Evolutionary conservation across 768 basidiomycete species (phyloP).

Genomic region (Rhizopogon vesiculosus): DNA sequence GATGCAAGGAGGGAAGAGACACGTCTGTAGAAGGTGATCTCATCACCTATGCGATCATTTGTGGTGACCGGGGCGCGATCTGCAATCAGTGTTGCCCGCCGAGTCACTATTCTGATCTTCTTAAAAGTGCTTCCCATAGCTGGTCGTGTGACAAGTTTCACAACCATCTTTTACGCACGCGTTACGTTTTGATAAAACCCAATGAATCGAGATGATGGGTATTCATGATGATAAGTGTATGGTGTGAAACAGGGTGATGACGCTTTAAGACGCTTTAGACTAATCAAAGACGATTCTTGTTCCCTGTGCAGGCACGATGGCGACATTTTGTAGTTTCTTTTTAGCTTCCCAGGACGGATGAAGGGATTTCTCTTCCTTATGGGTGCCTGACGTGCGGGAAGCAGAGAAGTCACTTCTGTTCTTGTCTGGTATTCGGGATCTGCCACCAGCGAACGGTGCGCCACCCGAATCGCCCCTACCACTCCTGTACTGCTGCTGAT

Average conservation of each 20-base stretch:
- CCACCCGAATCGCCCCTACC: conserved; percentile 10
- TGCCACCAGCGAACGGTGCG: conserved; percentile 14
- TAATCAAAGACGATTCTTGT: conserved; percentile 73
- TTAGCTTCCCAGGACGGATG: conserved; percentile 99
- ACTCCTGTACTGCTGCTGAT: conserved; percentile 15
- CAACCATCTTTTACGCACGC: neutral
- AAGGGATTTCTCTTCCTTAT: conserved; percentile 33
- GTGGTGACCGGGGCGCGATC: neutral
- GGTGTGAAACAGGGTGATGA: neutral
- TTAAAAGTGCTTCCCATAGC: neutral
- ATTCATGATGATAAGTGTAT: too few relatives aligned
- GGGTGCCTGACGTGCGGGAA: neutral
- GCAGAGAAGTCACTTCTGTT: neutral
- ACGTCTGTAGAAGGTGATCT: conserved; percentile 32
- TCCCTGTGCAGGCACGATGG: conserved; percentile 64
- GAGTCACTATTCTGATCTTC: too few relatives aligned
- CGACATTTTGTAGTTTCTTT: conserved; percentile 62
- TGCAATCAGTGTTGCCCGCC: too few relatives aligned
- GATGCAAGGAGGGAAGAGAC: conserved; percentile 46
- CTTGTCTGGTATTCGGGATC: neutral
- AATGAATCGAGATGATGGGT: neutral
- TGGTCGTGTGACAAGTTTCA: neutral
- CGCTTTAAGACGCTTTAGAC: too few relatives aligned
- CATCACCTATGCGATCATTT: neutral
- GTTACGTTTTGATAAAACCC: neutral